Evolutionary conservation across 2,329 filamentous ascomycete genomes (phyloP).

Genomic region (Leptographium radiaticola): DNA sequence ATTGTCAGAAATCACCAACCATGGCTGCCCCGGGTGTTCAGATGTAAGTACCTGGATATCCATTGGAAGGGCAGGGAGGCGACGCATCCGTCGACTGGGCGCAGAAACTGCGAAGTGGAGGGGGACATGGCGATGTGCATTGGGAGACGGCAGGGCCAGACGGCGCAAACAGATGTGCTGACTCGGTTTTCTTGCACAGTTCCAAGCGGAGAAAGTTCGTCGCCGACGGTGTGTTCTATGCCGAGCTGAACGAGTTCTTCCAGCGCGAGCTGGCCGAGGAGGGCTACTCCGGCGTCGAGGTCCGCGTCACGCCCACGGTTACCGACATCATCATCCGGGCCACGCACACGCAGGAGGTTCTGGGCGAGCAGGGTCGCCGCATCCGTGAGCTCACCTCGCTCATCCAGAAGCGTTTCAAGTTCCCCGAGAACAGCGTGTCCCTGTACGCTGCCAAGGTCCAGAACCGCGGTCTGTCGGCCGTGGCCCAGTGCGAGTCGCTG

Average conservation of each 20-base stretch:
- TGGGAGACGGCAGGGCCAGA: not conserved
- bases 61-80: not conserved
- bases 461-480: constrained; percentile 98
- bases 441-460: constrained; percentile 99
- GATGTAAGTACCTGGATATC: constrained; percentile 36
- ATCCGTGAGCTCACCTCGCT: constrained; percentile 99
- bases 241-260: constrained; percentile 99
- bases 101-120: not conserved
- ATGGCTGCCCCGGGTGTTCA: constrained; percentile 50
- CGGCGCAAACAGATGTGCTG: not conserved
- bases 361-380: constrained; percentile 98
- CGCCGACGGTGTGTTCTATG: constrained; percentile 99
- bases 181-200: constrained; percentile 29
- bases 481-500: constrained; percentile 99
- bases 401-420: constrained; percentile 99
- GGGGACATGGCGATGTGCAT: not conserved
- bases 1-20: constrained; percentile 18
- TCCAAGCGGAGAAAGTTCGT: constrained; percentile 93
- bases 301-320: constrained; percentile 98
- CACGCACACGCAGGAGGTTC: constrained; percentile 99
- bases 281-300: constrained; percentile 99
- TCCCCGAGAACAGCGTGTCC: constrained; percentile 99
- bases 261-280: constrained; percentile 99
- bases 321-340: constrained; percentile 99
- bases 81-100: not conserved